These are phyloP conservation scores for Rhodotorula diobovata DNA, from an alignment of 768 basidiomycete species.

Conservation along the genomic window DNA sequence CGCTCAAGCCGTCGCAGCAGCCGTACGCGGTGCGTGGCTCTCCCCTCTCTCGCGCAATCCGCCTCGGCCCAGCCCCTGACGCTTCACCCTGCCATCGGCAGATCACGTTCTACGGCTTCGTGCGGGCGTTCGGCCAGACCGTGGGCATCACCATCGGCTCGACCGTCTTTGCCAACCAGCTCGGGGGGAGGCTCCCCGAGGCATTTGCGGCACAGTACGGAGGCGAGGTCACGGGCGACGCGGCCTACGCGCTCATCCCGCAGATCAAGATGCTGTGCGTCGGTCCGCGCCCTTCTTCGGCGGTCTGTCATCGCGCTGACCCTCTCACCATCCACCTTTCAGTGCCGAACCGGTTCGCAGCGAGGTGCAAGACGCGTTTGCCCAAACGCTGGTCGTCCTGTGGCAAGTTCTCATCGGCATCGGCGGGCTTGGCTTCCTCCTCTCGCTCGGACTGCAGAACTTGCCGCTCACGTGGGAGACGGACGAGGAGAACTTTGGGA, in stretches of 20 bases:
- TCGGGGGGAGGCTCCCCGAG: conserved; percentile 51
- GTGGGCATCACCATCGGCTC: conserved; percentile 58
- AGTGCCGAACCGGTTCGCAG: conserved; percentile 44
- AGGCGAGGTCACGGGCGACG: conserved; percentile 1
- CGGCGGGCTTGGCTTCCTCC: conserved; percentile 43
- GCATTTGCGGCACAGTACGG: conserved; percentile 48
- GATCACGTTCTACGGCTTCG: conserved; percentile 39
- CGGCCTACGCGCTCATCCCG: conserved; percentile 40
- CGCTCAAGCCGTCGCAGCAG: conserved; percentile 50
- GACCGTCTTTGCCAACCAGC: conserved; percentile 56
- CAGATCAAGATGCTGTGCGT: conserved; percentile 27
- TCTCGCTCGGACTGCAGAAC: conserved; percentile 44
- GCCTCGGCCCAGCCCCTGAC: conserved; percentile 11
- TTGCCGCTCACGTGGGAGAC: conserved; percentile 44
- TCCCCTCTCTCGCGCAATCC: conserved; percentile 49
- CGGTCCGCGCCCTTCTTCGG: neutral
- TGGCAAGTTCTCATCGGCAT: conserved; percentile 47
- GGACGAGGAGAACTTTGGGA: conserved; percentile 40
- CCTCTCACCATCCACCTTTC: neutral
- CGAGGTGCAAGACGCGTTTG: conserved; percentile 46
- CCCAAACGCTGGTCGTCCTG: conserved; percentile 44
- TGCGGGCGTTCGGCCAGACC: conserved; percentile 45
- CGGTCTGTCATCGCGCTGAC: no score
- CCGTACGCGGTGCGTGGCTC: conserved; percentile 50
- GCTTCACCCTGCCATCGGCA: neutral